Evolutionary conservation across 2,329 filamentous ascomycete genomes (phyloP).

Genomic region (Pseudogymnoascus sp.): DNA sequence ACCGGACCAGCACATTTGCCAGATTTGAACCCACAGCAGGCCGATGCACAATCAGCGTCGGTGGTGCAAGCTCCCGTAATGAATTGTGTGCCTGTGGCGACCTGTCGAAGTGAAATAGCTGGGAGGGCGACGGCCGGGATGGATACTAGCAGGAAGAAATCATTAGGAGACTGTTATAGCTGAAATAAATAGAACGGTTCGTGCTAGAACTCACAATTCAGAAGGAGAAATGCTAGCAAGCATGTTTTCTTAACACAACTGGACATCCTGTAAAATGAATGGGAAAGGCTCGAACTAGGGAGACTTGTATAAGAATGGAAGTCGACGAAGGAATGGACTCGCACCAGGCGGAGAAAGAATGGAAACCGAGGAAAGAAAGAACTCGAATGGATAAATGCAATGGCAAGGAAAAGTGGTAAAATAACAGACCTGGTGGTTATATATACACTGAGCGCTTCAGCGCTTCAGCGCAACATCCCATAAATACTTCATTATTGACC

Average conservation of each 20-base stretch:
- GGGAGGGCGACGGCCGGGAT: not conserved
- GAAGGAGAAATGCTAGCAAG: conserved; percentile 1
- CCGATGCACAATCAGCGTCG: conserved; percentile 14
- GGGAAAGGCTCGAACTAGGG: not conserved
- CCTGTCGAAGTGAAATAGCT: conserved; percentile 4
- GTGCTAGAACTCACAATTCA: not conserved
- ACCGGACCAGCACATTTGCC: conserved; percentile 29
- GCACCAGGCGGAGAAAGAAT: conserved; percentile 3
- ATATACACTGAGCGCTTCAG: not conserved
- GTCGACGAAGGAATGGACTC: not conserved
- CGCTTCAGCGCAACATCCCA: not conserved
- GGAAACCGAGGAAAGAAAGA: not conserved
- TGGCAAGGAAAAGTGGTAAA: not conserved
- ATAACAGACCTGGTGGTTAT: not conserved
- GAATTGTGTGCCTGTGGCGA: conserved; percentile 14
- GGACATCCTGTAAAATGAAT: not conserved
- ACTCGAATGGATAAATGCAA: not conserved
- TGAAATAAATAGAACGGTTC: not conserved
- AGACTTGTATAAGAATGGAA: not conserved
- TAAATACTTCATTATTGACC: not conserved
- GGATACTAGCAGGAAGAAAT: not conserved
- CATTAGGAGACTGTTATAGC: not conserved
- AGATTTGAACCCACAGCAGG: conserved; percentile 16
- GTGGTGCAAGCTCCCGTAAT: conserved; percentile 26
- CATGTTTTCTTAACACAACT: not conserved